Conservation (phyloP, 169 alveolate species). For the Pseudocohnilembus persalinus region DNA sequence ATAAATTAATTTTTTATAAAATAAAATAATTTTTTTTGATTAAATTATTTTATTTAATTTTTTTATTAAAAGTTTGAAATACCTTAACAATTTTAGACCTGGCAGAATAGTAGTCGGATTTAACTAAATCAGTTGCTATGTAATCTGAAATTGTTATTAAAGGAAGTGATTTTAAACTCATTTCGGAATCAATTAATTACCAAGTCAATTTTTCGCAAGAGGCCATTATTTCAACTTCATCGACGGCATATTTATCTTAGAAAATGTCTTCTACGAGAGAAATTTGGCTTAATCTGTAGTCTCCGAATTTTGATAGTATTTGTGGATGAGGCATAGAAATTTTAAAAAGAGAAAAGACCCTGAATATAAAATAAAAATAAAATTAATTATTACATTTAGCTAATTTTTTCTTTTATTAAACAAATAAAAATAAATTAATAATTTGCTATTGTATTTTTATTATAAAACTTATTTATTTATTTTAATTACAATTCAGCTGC, state of each 20-base stretch:
- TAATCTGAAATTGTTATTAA: slow-evolving; percentile 69
- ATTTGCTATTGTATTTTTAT: too few species aligned
- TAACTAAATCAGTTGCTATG: slow-evolving; percentile 63
- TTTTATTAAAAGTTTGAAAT: too few species aligned
- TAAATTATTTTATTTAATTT: too few species aligned
- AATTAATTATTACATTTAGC: too few species aligned
- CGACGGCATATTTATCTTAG: slow-evolving; percentile 58
- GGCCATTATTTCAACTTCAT: slow-evolving; percentile 62
- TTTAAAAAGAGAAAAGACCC: slow-evolving; percentile 54
- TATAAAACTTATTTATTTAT: too few species aligned
- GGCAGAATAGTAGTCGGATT: slow-evolving; percentile 64
- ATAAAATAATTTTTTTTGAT: too few species aligned
- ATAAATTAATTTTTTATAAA: too few species aligned
- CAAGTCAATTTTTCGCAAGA: slow-evolving; percentile 63
- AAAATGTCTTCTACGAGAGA: slow-evolving; percentile 57
- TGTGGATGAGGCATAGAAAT: slow-evolving; percentile 70
- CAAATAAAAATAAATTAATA: too few species aligned
- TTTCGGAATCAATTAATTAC: slow-evolving; percentile 65
- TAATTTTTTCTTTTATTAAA: too few species aligned
- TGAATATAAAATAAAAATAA: too few species aligned
- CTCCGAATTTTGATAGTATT: slow-evolving; percentile 55
- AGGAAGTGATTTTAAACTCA: slow-evolving; percentile 72
- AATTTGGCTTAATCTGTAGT: slow-evolving; percentile 71
- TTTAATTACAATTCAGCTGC: slow-evolving; percentile 51
- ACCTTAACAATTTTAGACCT: slow-evolving; percentile 65